These are phyloP conservation scores for Agastache rugosa DNA, from an alignment of 257 asterid species.

Conservation along the genomic window DNA sequence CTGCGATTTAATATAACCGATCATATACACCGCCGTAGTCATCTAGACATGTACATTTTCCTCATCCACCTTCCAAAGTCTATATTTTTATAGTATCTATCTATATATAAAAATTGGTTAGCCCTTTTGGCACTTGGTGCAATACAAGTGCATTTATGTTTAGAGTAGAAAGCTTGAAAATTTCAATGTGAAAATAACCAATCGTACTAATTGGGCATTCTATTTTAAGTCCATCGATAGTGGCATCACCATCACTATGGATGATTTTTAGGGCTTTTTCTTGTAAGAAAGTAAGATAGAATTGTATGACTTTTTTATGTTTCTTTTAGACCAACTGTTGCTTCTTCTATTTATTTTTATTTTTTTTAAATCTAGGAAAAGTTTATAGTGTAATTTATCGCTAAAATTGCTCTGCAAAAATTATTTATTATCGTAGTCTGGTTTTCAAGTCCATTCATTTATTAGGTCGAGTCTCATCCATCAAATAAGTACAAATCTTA, in stretches of 20 bases:
- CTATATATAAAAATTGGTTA: slow-evolving; percentile 9
- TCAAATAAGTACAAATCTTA: slow-evolving; percentile 8
- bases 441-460: slow-evolving; percentile 30
- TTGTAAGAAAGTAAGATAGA: slow-evolving; percentile 38
- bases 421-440: slow-evolving; percentile 12
- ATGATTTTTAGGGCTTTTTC: slow-evolving; percentile 36
- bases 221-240: slow-evolving; percentile 44
- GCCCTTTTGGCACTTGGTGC: slow-evolving; percentile 30
- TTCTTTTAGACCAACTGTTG: slow-evolving; percentile 33
- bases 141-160: slow-evolving; percentile 33
- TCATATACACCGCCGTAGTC: not conserved
- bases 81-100: not conserved
- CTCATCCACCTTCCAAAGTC: not conserved
- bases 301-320: slow-evolving; percentile 38
- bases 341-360: slow-evolving; percentile 17
- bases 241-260: slow-evolving; percentile 47
- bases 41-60: not conserved
- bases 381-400: not conserved
- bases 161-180: slow-evolving; percentile 12
- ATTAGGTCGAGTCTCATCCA: slow-evolving; percentile 29
- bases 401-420: slow-evolving; percentile 4
- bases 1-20: too few relatives aligned
- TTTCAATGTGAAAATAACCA: slow-evolving; percentile 38
- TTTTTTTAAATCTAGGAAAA: not conserved
- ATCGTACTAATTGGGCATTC: slow-evolving; percentile 32